Evolutionary conservation across 2,329 filamentous ascomycete species (phyloP), one percentile per base, ranked within the genome.

Genomic region (Trichoderma cornu-damae): DNA sequence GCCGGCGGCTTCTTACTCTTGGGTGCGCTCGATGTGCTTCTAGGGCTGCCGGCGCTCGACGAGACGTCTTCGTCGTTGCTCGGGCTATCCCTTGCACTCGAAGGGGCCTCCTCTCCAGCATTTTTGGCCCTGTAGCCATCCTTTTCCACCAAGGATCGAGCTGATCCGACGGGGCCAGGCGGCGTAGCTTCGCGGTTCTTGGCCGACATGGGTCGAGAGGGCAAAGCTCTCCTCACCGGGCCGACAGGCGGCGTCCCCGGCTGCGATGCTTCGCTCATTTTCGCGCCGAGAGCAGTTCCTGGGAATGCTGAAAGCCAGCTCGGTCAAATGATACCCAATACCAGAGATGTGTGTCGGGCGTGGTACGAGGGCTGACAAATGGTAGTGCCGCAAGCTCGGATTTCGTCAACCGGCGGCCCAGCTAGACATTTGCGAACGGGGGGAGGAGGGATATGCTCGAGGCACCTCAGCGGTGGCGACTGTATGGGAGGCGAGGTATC

Each of bases 151-250:
- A 66, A 63, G 28, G 65, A 60, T 58, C 64, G 61, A 26, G 64
- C 62, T 38, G 65, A 59, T 26, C 62, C 64, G 18, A 63, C 63
- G 20, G 53, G 18, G 59, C 35, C 42, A 58, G 37, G 50, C 35
- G 60, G 37, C 37, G 62, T 43, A 35, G 43, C 57, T 49, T 70
- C 68, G 49, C 62, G 63, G 24, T 63, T 60, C 60, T 67, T 73
- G 22, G 68, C 64, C 7, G 70, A 67, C 65, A 72, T 68, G 32
- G 72, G 72, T 32, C 72, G 66, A 42, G 72, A 72, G 26, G 72
- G 72, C 35, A 74, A 64, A 8, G 72, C 72, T 37, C 72, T 74
- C 59, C 72, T 67, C 49, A 60, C 66, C 28, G 70, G 65, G 63
- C 66, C 66, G 55, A 64, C 61, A 30, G 60, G 40, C 49, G 64